Percentiles rank a stretch among this genome's conserved stretches.
Evolutionary conservation across 306 rosid genomes (phyloP).

Genomic region (Lupinus albus): DNA sequence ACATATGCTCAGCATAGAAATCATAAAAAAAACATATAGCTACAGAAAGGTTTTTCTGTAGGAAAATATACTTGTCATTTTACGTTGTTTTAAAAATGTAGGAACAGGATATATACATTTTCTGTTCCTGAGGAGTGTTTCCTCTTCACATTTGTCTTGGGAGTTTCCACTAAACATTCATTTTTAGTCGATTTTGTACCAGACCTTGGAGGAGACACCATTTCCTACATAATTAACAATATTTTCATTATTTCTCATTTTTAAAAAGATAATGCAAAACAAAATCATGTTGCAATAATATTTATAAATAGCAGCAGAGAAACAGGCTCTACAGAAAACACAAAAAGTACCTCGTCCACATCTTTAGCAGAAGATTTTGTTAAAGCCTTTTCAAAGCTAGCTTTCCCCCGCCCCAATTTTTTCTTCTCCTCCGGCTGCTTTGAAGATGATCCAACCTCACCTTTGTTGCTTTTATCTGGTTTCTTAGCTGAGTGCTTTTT

Average conservation of each 20-base stretch:
- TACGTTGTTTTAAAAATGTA: neutral
- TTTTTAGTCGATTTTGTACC: slow-evolving; percentile 50
- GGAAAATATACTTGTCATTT: slow-evolving; percentile 5
- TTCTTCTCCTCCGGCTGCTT: slow-evolving; percentile 60
- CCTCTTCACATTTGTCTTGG: slow-evolving; percentile 65
- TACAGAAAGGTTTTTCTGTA: slow-evolving; percentile 7
- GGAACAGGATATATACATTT: slow-evolving; percentile 49
- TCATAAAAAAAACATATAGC: neutral
- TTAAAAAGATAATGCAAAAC: slow-evolving; percentile 14
- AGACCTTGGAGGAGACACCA: slow-evolving; percentile 53
- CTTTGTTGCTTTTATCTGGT: slow-evolving; percentile 51
- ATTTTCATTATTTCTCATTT: neutral
- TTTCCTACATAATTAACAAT: slow-evolving; percentile 52
- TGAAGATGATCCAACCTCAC: slow-evolving; percentile 51
- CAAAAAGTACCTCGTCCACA: slow-evolving; percentile 53
- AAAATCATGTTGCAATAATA: slow-evolving; percentile 9
- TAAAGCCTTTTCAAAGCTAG: slow-evolving; percentile 43
- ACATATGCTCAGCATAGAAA: slow-evolving; percentile 2
- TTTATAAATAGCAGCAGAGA: slow-evolving; percentile 2
- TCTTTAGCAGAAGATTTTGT: slow-evolving; percentile 53
- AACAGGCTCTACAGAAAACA: slow-evolving; percentile 29
- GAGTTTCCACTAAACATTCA: slow-evolving; percentile 53
- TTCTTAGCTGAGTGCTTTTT: slow-evolving; percentile 66
- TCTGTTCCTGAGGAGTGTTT: slow-evolving; percentile 59
- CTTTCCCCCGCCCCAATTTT: slow-evolving; percentile 52